A percentile compares a stretch with the other conserved stretches of the same genome.
phyloP scores from a whole-genome alignment of 2,329 filamentous ascomycete species.

The Tympanopsis confertula region DNA sequence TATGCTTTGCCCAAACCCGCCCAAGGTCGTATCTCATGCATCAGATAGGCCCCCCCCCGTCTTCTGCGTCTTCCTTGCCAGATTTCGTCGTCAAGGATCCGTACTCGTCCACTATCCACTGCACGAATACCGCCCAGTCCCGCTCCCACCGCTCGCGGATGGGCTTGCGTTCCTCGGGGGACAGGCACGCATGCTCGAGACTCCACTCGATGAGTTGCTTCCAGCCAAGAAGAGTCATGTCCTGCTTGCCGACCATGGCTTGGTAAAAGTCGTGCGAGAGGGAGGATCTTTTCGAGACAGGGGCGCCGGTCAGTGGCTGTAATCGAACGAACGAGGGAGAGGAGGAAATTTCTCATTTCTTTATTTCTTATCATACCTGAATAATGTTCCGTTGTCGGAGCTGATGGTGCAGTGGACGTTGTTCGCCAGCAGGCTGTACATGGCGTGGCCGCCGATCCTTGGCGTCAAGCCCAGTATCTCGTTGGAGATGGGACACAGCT shows the following conservation, averaged over 20 bases:
- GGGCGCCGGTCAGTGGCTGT: too few relatives aligned
- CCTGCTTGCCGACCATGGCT: slow-evolving; percentile 54
- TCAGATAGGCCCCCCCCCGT: too few relatives aligned
- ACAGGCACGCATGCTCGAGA: slow-evolving; percentile 45
- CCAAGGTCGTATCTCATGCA: too few relatives aligned
- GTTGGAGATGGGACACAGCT: slow-evolving; percentile 68
- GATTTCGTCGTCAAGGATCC: too few relatives aligned
- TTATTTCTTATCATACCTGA: slow-evolving; percentile 35
- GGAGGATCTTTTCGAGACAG: slow-evolving; percentile 37
- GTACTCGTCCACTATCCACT: slow-evolving; percentile 45
- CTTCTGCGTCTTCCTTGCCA: too few relatives aligned
- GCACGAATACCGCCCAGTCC: slow-evolving; percentile 42
- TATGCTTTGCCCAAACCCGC: too few relatives aligned
- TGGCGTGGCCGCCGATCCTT: slow-evolving; percentile 51
- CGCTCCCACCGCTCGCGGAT: slow-evolving; percentile 24
- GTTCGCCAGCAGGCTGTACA: slow-evolving; percentile 59
- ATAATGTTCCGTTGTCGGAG: slow-evolving; percentile 65
- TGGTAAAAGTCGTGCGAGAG: slow-evolving; percentile 71
- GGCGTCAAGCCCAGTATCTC: slow-evolving; percentile 62
- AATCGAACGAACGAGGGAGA: slow-evolving; percentile 4
- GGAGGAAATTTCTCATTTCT: not conserved
- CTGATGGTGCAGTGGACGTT: slow-evolving; percentile 64
- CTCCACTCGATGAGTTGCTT: slow-evolving; percentile 57
- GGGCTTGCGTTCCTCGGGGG: slow-evolving; percentile 11
- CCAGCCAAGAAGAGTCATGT: slow-evolving; percentile 60